Evolutionary conservation across 1,284 basidiomycete species (phyloP), one percentile per base, ranked within the genome.

Genomic region (Ganoderma lucidum): DNA sequence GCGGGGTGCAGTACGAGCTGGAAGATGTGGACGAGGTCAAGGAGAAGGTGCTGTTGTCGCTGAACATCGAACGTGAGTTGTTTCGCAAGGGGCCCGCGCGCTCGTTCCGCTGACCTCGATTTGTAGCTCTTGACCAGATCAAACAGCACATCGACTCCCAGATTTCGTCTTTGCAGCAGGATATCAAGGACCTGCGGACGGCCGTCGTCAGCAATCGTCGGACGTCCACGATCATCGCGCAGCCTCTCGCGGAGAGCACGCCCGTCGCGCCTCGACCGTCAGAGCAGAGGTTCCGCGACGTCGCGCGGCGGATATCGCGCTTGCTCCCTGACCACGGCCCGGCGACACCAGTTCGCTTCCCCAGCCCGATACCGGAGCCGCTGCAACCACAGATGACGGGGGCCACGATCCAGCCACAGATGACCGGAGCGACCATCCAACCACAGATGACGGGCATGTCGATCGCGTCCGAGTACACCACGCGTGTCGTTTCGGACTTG

Each of bases 91-190:
- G 32, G 65, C 41, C 65, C 71, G 45, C 68, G 23, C 39, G 39
- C 48, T 0, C 23, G 35, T 23, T 6, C 65, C 65, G 71, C 53
- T 67, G 60, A 63, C 62, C 42, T 3, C 51, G 3, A 63, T n/a
- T 39, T 69, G n/a, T 76, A 98, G 96, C 96, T 15, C 90, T 99
- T 65, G 97, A 99, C 81, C 97, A 99, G 81, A 97, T 99, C 80
- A 98, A 98, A 80, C 96, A 98, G 78, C 97, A 99, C 78, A 96
- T 99, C 73, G 97, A 99, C 78, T 79, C 90, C 3, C 96, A 97
- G 73, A 95, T 99, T 68, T 91, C 92, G 0, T 84, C 84, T 1
- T 84, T 99, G n/a, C 90, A 95, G 17, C 91, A 94, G 74, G 97
- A 99, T 74, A 88, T 99, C 79, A 96, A 96, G 74, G 97, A 99